Conservation (phyloP, 73 alveolate genomes). For the Paramecium tetraurelia region DNA sequence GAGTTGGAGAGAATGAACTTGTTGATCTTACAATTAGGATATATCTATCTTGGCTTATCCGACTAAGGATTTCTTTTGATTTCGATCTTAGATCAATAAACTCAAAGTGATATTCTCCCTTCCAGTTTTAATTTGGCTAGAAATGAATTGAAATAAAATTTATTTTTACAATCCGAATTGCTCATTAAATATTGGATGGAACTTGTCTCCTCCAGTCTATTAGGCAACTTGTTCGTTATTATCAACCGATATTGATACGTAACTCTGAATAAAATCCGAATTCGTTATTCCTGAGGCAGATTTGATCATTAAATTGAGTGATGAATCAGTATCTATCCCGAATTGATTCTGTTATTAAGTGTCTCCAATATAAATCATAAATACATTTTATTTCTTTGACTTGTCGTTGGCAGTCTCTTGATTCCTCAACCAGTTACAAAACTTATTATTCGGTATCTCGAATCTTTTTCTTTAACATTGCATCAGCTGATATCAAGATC, state of each 20-base stretch:
- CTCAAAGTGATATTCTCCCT: not conserved
- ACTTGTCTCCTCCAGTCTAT: not conserved
- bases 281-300: not conserved
- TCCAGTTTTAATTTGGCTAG: not conserved
- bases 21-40: not conserved
- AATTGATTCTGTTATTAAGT: not conserved
- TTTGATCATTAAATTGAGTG: not conserved
- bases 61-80: not conserved
- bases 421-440: not conserved
- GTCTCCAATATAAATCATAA: not conserved
- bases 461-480: slow-evolving; percentile 25
- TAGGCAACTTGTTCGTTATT: not conserved
- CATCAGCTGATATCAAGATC: not conserved
- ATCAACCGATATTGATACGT: not conserved
- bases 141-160: not conserved
- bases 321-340: slow-evolving; percentile 6
- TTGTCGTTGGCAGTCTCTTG: not conserved
- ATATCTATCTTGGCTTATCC: not conserved
- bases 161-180: not conserved
- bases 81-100: not conserved
- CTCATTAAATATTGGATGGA: not conserved
- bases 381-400: not conserved
- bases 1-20: not conserved
- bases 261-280: not conserved
- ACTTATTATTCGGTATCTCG: not conserved